These are phyloP conservation scores for Lepraria neglecta DNA, from an alignment of 495 filamentous ascomycete genomes.

Conservation along the genomic window DNA sequence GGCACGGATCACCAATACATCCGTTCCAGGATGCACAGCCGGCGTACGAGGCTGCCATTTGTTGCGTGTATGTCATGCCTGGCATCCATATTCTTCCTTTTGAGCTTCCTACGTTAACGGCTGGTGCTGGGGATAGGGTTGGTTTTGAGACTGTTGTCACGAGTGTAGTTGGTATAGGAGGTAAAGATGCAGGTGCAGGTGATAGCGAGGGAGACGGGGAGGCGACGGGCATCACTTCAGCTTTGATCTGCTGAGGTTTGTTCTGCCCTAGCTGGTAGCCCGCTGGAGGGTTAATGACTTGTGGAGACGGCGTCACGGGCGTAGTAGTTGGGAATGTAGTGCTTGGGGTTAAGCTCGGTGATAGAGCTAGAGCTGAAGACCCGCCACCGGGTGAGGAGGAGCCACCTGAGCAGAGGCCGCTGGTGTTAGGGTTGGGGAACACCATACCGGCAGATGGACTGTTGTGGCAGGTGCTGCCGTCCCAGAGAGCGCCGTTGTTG, in stretches of 20 bases:
- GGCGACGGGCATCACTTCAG: not conserved
- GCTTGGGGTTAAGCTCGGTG: not conserved
- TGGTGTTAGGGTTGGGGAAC: slow-evolving; percentile 9
- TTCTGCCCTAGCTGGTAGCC: too few species aligned
- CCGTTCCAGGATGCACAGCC: slow-evolving; percentile 2
- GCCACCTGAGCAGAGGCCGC: slow-evolving; percentile 15
- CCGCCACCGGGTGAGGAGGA: slow-evolving; percentile 1
- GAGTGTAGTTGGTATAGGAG: not conserved
- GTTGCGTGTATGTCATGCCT: not conserved
- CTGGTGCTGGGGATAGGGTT: not conserved
- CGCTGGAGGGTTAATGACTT: too few species aligned
- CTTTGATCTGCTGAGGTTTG: too few species aligned
- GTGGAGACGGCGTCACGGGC: not conserved
- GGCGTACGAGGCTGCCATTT: not conserved
- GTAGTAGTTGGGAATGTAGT: not conserved
- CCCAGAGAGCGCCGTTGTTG: slow-evolving; percentile 11
- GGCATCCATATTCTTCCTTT: not conserved
- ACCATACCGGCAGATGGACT: not conserved
- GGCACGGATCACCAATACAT: slow-evolving; percentile 7
- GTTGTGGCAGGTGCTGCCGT: slow-evolving; percentile 12
- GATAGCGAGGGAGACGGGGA: not conserved
- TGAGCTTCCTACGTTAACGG: not conserved
- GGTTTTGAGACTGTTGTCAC: not conserved
- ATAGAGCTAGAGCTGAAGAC: not conserved
- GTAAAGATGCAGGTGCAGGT: not conserved